Percentiles rank a stretch among this genome's conserved stretches.
These are phyloP conservation scores for Colletotrichum truncatum DNA, from an alignment of 2,329 filamentous ascomycete genomes.

Conservation along the genomic window DNA sequence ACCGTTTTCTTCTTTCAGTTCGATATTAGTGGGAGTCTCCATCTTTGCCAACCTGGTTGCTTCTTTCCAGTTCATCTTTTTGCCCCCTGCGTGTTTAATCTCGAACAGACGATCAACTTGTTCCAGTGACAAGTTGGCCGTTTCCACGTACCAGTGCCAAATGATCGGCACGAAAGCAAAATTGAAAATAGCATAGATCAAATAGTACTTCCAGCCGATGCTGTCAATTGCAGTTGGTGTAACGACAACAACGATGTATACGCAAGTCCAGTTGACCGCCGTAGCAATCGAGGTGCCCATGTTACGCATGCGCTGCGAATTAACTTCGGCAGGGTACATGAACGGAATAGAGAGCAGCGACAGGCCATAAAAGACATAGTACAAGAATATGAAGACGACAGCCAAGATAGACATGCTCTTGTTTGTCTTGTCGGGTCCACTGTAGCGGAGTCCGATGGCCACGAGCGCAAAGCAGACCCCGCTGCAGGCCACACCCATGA, in stretches of 20 bases:
- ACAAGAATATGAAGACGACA: slow-evolving; percentile 41
- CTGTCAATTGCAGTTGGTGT: slow-evolving; percentile 46
- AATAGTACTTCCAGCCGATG: slow-evolving; percentile 58
- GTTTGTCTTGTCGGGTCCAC: neutral
- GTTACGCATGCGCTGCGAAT: slow-evolving; percentile 44
- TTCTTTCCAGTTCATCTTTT: no score
- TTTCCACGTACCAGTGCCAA: slow-evolving; percentile 56
- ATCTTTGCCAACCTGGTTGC: no score
- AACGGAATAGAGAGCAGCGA: slow-evolving; percentile 35
- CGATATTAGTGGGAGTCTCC: no score
- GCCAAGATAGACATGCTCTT: slow-evolving; percentile 7
- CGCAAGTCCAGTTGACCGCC: slow-evolving; percentile 45
- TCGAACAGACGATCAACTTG: slow-evolving; percentile 48
- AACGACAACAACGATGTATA: slow-evolving; percentile 44
- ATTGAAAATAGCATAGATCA: slow-evolving; percentile 58
- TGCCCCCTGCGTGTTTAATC: no score
- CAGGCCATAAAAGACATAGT: slow-evolving; percentile 40
- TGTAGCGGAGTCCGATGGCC: neutral
- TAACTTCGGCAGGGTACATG: slow-evolving; percentile 43
- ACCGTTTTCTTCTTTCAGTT: no score
- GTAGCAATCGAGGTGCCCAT: slow-evolving; percentile 42
- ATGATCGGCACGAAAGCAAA: slow-evolving; percentile 51
- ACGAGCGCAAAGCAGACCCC: neutral
- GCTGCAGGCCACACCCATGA: slow-evolving; percentile 49
- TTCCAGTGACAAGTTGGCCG: slow-evolving; percentile 49